Evolutionary conservation across 495 filamentous ascomycete species (phyloP), one percentile per base, ranked within the genome.

Genomic region (Friedmanniomyces endolithicus): DNA sequence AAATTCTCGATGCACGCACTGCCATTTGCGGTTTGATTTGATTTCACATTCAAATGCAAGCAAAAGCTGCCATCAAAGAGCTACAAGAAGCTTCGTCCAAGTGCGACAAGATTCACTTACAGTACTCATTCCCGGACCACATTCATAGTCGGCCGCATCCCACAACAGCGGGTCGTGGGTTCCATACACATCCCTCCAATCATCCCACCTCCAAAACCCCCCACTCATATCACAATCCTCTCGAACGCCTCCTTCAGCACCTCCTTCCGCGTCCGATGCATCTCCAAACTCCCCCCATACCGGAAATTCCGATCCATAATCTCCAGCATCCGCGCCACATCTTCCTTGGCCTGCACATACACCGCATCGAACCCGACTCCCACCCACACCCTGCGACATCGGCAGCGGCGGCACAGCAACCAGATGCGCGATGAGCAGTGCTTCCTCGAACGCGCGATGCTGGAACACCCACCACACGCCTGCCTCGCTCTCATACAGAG

Each of bases 391-490:
- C n/a, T 31, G 27, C 9, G 27, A 31, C 27, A 31, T 31, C 47
- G 20, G 20, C 41, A 7, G 43, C 11, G 14, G 17, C 12, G 48
- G 49, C 1, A 46, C 19, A 2, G 56, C 17, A 9, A 61, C 34
- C 39, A 71, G 58, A 34, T 63, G 60, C 19, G 68, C 64, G 40
- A 70, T 66, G 14, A 65, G 52, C 11, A 71, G 56, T 55, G 80
- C 81, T 65, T 85, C 82, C 43, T 85, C 68, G 63, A 87, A 87
- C 0, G 82, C 83, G 14, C 84, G 67, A 64, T 86, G 83, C 63
- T 83, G 80, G 62, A 86, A 86, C 6, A 85, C 81, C 83, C 83
- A 87, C 83, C 84, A 87, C 3, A 86, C 81, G 45, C 77, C 72
- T 11, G 82, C 81, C 65, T 87, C 83, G 31, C 70, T 69, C 57